These are phyloP conservation scores for Arbutus unedo DNA, from an alignment of 148 eudicot species.

Conservation along the genomic window DNA sequence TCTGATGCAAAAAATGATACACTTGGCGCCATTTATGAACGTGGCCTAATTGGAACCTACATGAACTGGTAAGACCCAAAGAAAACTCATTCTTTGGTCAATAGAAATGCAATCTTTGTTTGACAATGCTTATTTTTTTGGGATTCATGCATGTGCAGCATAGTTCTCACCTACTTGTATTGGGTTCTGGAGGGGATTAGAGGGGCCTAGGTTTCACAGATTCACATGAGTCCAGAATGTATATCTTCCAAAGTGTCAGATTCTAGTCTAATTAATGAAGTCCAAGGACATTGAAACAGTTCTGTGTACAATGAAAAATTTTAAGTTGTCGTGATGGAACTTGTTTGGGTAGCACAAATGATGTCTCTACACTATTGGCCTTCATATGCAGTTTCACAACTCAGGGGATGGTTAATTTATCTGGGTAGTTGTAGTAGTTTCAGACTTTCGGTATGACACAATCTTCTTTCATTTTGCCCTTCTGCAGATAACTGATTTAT, in stretches of 20 bases:
- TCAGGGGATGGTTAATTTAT: neutral
- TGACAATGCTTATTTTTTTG: neutral
- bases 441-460: neutral
- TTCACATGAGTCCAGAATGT: neutral
- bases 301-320: neutral
- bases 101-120: neutral
- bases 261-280: neutral
- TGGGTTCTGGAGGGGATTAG: neutral
- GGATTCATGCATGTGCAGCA: neutral
- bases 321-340: neutral
- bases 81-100: neutral
- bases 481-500: neutral
- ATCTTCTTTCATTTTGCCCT: neutral
- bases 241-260: neutral
- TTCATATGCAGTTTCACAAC: neutral
- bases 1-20: constrained; percentile 42
- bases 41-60: constrained; percentile 75
- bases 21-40: constrained; percentile 58
- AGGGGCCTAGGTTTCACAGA: neutral
- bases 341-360: neutral
- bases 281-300: neutral
- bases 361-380: neutral
- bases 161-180: neutral
- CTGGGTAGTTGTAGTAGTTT: neutral
- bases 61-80: constrained; percentile 51